Percentiles rank a stretch among this genome's conserved stretches.
Conservation (phyloP, 371 early-diverging fungal species). For the Massospora cicadina region DNA sequence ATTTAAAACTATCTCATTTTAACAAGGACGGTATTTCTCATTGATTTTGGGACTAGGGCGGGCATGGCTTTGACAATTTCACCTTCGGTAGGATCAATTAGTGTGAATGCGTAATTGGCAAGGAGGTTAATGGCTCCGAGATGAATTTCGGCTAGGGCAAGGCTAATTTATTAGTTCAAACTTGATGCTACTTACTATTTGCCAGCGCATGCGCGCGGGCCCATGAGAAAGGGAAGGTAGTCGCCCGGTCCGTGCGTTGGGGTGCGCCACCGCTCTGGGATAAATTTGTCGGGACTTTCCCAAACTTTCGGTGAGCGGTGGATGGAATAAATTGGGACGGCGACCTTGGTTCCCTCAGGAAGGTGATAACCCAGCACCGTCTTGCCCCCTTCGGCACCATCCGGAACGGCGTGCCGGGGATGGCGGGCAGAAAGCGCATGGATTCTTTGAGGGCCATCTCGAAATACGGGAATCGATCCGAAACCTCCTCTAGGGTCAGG, state of each 20-base stretch:
- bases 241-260: not conserved
- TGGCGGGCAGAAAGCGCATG: not conserved
- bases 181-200: not conserved
- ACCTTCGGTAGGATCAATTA: not conserved
- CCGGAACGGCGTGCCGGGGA: not conserved
- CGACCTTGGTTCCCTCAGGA: not conserved
- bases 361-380: not conserved
- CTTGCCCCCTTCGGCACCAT: not conserved
- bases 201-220: not conserved
- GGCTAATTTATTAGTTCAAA: not conserved
- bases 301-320: not conserved
- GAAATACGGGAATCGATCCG: not conserved
- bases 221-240: constrained; percentile 6
- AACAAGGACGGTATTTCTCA: not conserved
- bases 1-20: too few relatives aligned
- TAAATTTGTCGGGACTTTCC: not conserved
- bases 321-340: not conserved
- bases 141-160: not conserved
- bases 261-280: not conserved
- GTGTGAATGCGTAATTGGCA: not conserved
- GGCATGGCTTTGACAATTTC: not conserved
- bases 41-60: not conserved
- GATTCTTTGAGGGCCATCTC: not conserved
- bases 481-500: not conserved
- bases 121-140: not conserved